A percentile compares a stretch with the other conserved stretches of the same genome.
Conservation (phyloP, 1,139 yeast genomes). For the Diutina neorugosa region DNA sequence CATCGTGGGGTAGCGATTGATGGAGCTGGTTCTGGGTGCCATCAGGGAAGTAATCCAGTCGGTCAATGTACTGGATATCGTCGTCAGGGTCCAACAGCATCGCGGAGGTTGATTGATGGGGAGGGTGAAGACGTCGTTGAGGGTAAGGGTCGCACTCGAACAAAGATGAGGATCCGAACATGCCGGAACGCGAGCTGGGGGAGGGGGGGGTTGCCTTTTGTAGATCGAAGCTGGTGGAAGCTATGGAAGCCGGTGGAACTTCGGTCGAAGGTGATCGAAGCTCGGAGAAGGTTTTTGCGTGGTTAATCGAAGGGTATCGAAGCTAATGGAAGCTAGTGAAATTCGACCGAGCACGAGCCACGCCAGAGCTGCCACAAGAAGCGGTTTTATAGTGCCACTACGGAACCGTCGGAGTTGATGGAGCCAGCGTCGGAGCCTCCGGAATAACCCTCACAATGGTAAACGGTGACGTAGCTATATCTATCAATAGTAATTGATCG, state of each 20-base stretch:
- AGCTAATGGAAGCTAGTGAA: no score
- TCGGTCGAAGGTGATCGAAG: no score
- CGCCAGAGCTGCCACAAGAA: no score
- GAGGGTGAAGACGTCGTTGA: not conserved
- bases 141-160: not conserved
- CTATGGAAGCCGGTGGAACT: not conserved
- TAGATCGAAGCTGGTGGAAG: not conserved
- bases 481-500: no score
- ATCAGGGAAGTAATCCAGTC: not conserved
- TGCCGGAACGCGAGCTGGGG: not conserved
- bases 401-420: no score
- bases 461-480: no score
- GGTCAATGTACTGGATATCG: slow-evolving; percentile 3
- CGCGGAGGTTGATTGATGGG: not conserved
- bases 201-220: not conserved
- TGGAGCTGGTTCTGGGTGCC: not conserved
- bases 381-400: no score
- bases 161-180: not conserved
- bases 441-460: no score
- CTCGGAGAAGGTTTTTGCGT: no score
- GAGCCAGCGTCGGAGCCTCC: no score
- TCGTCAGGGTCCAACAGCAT: slow-evolving; percentile 2
- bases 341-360: no score
- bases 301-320: no score
- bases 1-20: not conserved